phyloP scores from a whole-genome alignment of 306 rosid genomes.

The Gynostemma pentaphyllum region DNA sequence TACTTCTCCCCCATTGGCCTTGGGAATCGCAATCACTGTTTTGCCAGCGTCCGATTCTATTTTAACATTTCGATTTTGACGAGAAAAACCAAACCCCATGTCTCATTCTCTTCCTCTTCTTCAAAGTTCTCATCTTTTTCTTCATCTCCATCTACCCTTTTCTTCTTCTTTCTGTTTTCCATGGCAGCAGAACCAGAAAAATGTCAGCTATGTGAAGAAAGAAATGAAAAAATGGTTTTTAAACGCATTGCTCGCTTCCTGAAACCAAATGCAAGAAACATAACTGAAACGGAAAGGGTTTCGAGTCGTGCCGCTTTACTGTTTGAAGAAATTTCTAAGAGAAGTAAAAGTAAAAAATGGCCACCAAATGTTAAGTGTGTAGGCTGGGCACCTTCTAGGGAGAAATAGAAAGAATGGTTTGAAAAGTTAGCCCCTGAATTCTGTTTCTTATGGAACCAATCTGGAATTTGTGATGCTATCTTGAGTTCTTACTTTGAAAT shows the following conservation, averaged over 20 bases:
- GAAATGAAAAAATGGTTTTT: not conserved
- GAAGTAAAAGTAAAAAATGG: not conserved
- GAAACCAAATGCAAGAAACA: not conserved
- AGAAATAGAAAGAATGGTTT: constrained; percentile 25
- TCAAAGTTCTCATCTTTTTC: not conserved
- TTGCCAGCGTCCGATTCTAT: too few relatives aligned
- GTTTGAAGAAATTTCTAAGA: not conserved
- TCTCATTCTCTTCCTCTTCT: too few relatives aligned
- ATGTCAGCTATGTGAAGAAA: not conserved
- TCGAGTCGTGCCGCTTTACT: not conserved
- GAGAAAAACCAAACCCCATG: too few relatives aligned
- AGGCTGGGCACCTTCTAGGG: constrained; percentile 17
- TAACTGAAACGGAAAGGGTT: not conserved
- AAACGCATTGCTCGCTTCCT: not conserved
- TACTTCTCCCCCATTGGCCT: too few relatives aligned
- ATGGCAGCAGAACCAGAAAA: not conserved
- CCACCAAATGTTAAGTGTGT: not conserved
- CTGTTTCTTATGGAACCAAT: constrained; percentile 17
- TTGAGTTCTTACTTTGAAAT: constrained; percentile 27
- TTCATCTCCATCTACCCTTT: not conserved
- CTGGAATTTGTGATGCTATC: constrained; percentile 40
- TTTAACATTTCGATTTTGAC: too few relatives aligned
- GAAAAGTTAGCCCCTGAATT: constrained; percentile 9
- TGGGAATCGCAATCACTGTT: too few relatives aligned
- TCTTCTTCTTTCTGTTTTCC: not conserved